Percentiles rank a stretch among this genome's conserved stretches.
These are phyloP conservation scores for Boletus insuetus DNA, from an alignment of 768 basidiomycete species.

Conservation along the genomic window DNA sequence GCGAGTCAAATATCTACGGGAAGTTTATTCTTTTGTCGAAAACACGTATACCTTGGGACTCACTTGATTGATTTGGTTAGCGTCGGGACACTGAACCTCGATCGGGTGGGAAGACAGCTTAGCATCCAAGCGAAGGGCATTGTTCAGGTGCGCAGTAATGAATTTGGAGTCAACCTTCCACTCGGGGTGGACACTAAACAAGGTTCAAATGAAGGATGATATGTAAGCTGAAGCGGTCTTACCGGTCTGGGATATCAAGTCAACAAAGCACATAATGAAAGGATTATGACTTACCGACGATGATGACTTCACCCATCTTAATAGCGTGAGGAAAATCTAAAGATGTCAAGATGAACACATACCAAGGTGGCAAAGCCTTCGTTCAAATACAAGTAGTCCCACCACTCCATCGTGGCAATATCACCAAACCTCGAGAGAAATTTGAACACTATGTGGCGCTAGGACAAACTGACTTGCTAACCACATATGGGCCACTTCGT, in stretches of 20 bases:
- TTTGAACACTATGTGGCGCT: conserved; percentile 8
- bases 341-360: conserved; percentile 21
- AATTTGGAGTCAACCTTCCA: conserved; percentile 85
- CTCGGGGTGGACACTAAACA: conserved; percentile 69
- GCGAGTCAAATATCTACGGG: conserved; percentile 80
- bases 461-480: conserved; percentile 26
- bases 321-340: conserved; percentile 2
- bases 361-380: conserved; percentile 91
- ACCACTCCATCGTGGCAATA: conserved; percentile 93
- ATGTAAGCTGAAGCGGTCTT: conserved; percentile 17
- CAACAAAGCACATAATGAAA: conserved; percentile 1
- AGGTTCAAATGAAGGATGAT: background rate
- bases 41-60: background rate
- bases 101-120: conserved; percentile 90
- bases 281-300: conserved; percentile 51
- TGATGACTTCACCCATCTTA: conserved; percentile 86
- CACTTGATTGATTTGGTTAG: conserved; percentile 79
- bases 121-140: conserved; percentile 80
- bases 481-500: conserved; percentile 88
- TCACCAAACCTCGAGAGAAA: conserved; percentile 69
- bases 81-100: conserved; percentile 86
- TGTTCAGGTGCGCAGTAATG: conserved; percentile 70
- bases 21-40: background rate
- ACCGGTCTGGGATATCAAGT: conserved; percentile 49
- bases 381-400: conserved; percentile 81